Evolutionary conservation across 108 stramenopile species (phyloP), one percentile per base, ranked within the genome.

Genomic region (Cylindrotheca closterium): DNA sequence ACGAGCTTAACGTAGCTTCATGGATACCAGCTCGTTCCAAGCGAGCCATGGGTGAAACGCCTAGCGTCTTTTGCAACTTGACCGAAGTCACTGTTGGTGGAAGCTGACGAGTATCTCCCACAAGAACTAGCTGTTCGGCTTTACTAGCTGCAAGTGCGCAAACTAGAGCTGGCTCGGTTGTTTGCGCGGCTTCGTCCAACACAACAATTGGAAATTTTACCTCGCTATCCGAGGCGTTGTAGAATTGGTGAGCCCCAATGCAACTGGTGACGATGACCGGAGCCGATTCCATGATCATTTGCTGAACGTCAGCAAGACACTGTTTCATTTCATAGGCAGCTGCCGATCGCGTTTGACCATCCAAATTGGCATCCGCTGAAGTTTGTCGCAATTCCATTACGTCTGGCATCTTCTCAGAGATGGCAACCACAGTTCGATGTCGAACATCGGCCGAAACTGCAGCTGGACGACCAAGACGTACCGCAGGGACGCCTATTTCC

Each of bases 151-250:
- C 72, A 21, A 87, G 51, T 8, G 84, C 83, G 49, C 83, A 83
- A 15, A 87, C 30, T 8, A 87, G 53, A n/a, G 89, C 85, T 12
- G 85, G 86, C 63, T 87, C 85, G 0, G 85, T 90, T 4, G 80
- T 82, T 75, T 90, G 88, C 4, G 79, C 81, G 31, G 89, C 85
- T 58, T 90, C 89, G 53, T 90, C 89, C 29, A 90, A 57, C 1
- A 90, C 82, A 0, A 90, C 85, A 8, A 85, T 63, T 0, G 71
- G 64, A 51, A 87, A 90, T 19, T 67, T 29, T 10, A 55, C 27
- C 12, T 26, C 53, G 21, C 27, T 52, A 12, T 23, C 47, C 15
- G 0, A 23, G 5, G 45, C 55, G 23, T 56, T 22, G 27, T 63
- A 47, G 26, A 85, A 30, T 30, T 83, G 84, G 53, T 83, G 82